Evolutionary conservation across 108 stramenopile genomes (phyloP), one percentile per base, ranked within the genome.

Genomic region (Cylindrotheca fusiformis): DNA sequence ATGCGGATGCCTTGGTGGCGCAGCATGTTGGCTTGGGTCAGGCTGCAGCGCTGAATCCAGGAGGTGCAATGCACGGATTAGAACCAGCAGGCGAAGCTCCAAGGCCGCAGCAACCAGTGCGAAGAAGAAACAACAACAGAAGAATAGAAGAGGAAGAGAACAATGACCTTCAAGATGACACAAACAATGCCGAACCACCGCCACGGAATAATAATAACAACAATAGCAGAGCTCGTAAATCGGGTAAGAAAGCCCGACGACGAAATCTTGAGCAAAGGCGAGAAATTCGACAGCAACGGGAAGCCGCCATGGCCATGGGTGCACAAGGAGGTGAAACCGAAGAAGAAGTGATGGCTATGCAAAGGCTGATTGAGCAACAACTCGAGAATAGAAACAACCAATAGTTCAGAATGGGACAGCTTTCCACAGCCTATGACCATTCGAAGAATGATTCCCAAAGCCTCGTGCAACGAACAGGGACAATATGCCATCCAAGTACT

Each of bases 301-400:
- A 85, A 52, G 87, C 85, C 2, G 91, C 91, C n/a, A 66, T 63
- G 21, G 88, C 77, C 0, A 71, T 90, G 69, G 91, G 86, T 31
- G 84, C 86, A 69, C 78, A 55, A 22, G 78, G 52, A 17, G 61
- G 54, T 41, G 65, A 70, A 61, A 75, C 23, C 25, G 44, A 27
- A 27, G 72, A 70, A 22, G 52, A 81, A 26, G 23, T 50, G 26
- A 33, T 74, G 32, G 79, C 58, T 12, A 79, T 83, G 65, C 73
- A 83, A 58, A 52, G 71, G 45, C 19, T 83, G 10, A 32, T 83
- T 17, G 77, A 79, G 48, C 72, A 87, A 20, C 63, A 83, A 68
- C 51, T 80, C 31, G 68, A 68, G 32, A 68, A 68, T 49, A n/a
- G n/a, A n/a, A n/a, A n/a, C n/a, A n/a, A n/a, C n/a, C n/a, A n/a